These are phyloP conservation scores for Raphanus hybrid DNA, from an alignment of 441 rosid genomes.

Conservation along the genomic window DNA sequence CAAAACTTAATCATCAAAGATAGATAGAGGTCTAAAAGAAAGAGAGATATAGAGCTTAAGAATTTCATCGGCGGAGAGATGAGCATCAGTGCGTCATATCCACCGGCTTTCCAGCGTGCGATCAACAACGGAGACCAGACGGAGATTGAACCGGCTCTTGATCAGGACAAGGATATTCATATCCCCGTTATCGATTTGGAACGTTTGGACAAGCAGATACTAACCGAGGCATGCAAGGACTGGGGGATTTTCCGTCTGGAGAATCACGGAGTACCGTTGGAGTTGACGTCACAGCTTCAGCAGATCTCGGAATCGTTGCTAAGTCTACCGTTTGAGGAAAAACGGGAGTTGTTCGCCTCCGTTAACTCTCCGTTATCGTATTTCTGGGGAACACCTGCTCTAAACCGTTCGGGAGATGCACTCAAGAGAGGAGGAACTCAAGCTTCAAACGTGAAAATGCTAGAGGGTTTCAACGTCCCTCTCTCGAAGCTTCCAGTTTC, in stretches of 20 bases:
- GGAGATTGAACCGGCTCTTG: conserved; percentile 22
- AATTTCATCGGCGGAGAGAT: conserved; percentile 18
- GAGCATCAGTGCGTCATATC: conserved; percentile 58
- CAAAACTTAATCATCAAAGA: neutral
- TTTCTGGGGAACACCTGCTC: conserved; percentile 76
- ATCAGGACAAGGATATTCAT: conserved; percentile 33
- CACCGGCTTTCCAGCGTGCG: conserved; percentile 53
- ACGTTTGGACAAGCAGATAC: conserved; percentile 46
- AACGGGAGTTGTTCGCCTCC: conserved; percentile 43
- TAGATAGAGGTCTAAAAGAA: neutral
- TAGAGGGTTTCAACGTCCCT: conserved; percentile 70
- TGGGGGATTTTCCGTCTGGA: conserved; percentile 80
- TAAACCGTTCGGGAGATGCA: conserved; percentile 58
- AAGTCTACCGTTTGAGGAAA: conserved; percentile 57
- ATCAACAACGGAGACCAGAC: conserved; percentile 13
- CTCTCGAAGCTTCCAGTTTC: conserved; percentile 43
- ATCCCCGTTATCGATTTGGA: conserved; percentile 60
- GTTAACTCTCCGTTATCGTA: conserved; percentile 57
- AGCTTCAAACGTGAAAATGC: conserved; percentile 47
- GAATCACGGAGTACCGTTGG: conserved; percentile 68
- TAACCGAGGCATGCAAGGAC: conserved; percentile 58
- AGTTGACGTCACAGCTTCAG: conserved; percentile 48
- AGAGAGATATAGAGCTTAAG: conserved; percentile 1
- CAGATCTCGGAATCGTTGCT: conserved; percentile 50
- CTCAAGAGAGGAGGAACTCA: conserved; percentile 42